Conservation (phyloP, 768 basidiomycete species). For the Naganishia friedmannii region DNA sequence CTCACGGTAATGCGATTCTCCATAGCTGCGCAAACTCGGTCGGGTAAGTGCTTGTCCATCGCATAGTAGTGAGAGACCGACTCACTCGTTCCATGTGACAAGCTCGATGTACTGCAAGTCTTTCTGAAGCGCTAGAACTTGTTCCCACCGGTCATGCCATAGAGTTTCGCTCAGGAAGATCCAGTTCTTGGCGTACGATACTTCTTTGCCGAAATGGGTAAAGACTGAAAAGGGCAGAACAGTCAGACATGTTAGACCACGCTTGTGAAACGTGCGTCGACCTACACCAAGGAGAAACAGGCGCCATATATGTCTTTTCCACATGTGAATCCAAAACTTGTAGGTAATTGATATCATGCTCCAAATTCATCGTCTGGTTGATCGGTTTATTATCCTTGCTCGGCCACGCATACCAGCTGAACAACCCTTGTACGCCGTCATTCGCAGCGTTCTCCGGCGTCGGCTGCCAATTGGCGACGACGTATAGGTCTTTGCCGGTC, state of each 20-base stretch:
- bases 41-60: neutral
- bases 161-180: constrained; percentile 48
- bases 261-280: too few relatives aligned
- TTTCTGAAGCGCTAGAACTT: constrained; percentile 41
- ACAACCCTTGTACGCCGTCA: constrained; percentile 39
- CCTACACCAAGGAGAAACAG: constrained; percentile 42
- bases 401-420: constrained; percentile 51
- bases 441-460: constrained; percentile 37
- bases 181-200: constrained; percentile 51
- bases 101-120: constrained; percentile 45
- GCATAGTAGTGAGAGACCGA: too few relatives aligned
- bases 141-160: constrained; percentile 48
- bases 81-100: constrained; percentile 34
- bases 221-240: constrained; percentile 35
- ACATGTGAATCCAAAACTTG: constrained; percentile 3
- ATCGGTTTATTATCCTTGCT: constrained; percentile 45
- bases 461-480: constrained; percentile 48
- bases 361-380: constrained; percentile 35
- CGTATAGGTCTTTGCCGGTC: constrained; percentile 41
- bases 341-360: constrained; percentile 40
- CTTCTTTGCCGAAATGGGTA: constrained; percentile 48
- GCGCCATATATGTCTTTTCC: constrained; percentile 46
- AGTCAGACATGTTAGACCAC: too few relatives aligned
- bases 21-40: neutral
- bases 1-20: constrained; percentile 46